Conservation (phyloP, 768 basidiomycete genomes). For the Agaricus subrufescens region DNA sequence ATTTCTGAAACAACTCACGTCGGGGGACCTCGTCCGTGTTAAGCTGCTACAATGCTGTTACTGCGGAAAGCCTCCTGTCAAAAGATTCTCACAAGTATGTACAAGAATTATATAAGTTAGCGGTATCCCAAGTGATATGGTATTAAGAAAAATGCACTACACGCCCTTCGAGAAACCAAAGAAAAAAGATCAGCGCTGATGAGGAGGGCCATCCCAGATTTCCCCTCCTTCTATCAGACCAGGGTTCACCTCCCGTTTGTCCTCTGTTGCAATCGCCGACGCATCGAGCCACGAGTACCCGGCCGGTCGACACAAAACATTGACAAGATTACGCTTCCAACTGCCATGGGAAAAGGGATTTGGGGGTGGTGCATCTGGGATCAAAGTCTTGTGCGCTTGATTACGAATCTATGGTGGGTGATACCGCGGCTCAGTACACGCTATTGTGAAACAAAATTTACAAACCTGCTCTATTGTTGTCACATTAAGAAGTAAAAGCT, state of each 20-base stretch:
- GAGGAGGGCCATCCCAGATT: slow-evolving; percentile 9
- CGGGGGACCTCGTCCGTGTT: slow-evolving; percentile 5
- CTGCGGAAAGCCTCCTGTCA: neutral
- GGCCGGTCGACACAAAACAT: slow-evolving; percentile 75
- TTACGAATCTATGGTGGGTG: slow-evolving; percentile 63
- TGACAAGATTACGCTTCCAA: slow-evolving; percentile 68
- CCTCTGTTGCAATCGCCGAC: slow-evolving; percentile 56
- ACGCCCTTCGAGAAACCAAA: neutral
- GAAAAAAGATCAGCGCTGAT: neutral
- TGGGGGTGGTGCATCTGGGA: slow-evolving; percentile 59
- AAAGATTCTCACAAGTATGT: neutral
- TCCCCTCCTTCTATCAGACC: slow-evolving; percentile 29
- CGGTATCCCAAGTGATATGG: slow-evolving; percentile 8
- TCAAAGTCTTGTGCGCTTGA: slow-evolving; percentile 70
- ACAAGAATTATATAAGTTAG: neutral
- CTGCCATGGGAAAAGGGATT: slow-evolving; percentile 87
- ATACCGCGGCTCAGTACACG: too few species aligned
- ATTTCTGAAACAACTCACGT: slow-evolving; percentile 9
- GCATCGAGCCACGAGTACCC: slow-evolving; percentile 80
- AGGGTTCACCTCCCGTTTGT: slow-evolving; percentile 73
- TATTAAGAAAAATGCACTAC: slow-evolving; percentile 3
- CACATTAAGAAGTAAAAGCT: slow-evolving; percentile 81
- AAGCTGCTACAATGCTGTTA: too few species aligned
- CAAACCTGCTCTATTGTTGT: slow-evolving; percentile 96
- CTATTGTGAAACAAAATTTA: neutral